Percentiles rank a stretch among this genome's conserved stretches.
These are phyloP conservation scores for Cerrena zonata DNA, from an alignment of 1,284 basidiomycete species.

Conservation along the genomic window DNA sequence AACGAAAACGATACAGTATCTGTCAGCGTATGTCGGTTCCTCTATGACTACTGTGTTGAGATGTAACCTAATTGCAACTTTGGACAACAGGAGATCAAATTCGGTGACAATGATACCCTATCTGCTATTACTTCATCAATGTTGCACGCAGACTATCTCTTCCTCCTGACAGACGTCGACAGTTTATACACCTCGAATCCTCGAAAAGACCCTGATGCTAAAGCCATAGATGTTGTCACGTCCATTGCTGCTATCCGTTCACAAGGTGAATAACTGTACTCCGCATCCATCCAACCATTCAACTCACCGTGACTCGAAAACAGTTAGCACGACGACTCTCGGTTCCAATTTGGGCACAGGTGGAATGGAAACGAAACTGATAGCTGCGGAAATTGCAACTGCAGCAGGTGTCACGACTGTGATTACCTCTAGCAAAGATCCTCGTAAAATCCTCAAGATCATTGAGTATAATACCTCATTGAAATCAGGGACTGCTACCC, in stretches of 20 bases:
- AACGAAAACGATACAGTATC: constrained; percentile 97
- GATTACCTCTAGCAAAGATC: constrained; percentile 79
- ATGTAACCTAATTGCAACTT: not conserved
- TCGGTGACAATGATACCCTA: constrained; percentile 97
- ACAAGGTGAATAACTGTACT: constrained; percentile 50
- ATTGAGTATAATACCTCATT: constrained; percentile 65
- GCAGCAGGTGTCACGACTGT: constrained; percentile 94
- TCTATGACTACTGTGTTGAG: not conserved
- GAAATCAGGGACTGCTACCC: constrained; percentile 29
- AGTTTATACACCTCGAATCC: constrained; percentile 95
- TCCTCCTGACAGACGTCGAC: constrained; percentile 95
- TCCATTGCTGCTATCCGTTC: constrained; percentile 79
- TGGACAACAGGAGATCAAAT: constrained; percentile 85
- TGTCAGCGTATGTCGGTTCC: constrained; percentile 67
- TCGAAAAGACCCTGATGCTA: constrained; percentile 79
- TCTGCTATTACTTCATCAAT: constrained; percentile 96
- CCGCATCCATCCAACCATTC: not conserved
- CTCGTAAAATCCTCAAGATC: constrained; percentile 75
- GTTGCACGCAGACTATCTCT: constrained; percentile 95
- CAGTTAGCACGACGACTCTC: constrained; percentile 86
- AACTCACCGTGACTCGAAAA: not conserved
- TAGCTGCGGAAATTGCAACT: constrained; percentile 95
- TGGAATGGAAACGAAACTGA: constrained; percentile 98
- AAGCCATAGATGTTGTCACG: constrained; percentile 74
- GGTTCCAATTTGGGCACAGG: constrained; percentile 94